Conservation (phyloP, 768 basidiomycete species). For the Suillus variegatus region DNA sequence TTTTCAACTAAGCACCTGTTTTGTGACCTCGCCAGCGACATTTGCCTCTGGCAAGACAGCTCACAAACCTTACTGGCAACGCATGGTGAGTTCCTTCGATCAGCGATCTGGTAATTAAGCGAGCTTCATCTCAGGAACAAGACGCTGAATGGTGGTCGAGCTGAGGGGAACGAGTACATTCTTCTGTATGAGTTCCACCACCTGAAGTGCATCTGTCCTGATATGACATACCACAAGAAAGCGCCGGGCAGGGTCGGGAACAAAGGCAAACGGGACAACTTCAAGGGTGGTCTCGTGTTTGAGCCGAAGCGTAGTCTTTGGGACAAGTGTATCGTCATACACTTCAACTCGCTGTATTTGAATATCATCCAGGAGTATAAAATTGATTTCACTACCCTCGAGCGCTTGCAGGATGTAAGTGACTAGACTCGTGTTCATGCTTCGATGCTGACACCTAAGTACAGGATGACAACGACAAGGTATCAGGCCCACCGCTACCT, state of each 20-base stretch:
- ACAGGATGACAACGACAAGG: conserved; percentile 73
- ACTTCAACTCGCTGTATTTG: conserved; percentile 99
- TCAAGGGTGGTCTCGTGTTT: conserved; percentile 97
- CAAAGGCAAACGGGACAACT: conserved; percentile 87
- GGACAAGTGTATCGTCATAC: conserved; percentile 99
- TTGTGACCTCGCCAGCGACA: conserved; percentile 93
- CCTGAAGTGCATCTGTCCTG: conserved; percentile 94
- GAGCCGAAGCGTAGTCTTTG: conserved; percentile 94
- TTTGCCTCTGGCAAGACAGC: conserved; percentile 85
- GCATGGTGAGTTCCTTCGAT: conserved; percentile 68
- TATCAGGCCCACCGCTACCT: conserved; percentile 82
- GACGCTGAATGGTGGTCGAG: conserved; percentile 94
- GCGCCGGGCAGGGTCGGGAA: conserved; percentile 38
- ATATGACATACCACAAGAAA: conserved; percentile 88
- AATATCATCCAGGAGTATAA: conserved; percentile 99
- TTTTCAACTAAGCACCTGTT: conserved; percentile 85
- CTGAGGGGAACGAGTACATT: conserved; percentile 99
- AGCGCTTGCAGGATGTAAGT: conserved; percentile 59
- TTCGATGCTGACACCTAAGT: not conserved
- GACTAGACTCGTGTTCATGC: conserved; percentile 5
- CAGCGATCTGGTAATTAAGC: not conserved
- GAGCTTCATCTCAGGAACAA: conserved; percentile 70
- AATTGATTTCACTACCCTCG: conserved; percentile 97
- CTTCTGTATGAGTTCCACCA: conserved; percentile 96
- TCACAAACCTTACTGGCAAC: conserved; percentile 96